Conservation (phyloP, 805 yeast species). For the Lipomyces spencermartinsiae region DNA sequence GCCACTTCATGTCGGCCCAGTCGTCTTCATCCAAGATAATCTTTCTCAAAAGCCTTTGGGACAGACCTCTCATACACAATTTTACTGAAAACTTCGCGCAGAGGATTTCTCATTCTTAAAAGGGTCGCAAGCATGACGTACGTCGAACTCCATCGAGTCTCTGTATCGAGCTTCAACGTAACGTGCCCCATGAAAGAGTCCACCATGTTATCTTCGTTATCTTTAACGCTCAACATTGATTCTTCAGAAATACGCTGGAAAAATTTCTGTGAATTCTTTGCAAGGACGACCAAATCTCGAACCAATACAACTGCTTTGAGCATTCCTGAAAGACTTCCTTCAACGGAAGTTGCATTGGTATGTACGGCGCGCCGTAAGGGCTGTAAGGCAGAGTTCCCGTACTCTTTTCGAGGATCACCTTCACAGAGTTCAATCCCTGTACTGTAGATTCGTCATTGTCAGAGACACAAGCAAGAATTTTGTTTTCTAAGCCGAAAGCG, state of each 20-base stretch:
- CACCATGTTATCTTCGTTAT: neutral
- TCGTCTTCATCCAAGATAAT: too few relatives aligned
- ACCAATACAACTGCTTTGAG: neutral
- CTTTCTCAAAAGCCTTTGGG: too few relatives aligned
- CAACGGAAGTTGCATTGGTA: conserved; percentile 7
- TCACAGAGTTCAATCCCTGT: too few relatives aligned
- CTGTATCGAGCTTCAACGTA: neutral
- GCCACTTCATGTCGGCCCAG: too few relatives aligned
- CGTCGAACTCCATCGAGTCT: neutral
- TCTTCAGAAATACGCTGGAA: neutral
- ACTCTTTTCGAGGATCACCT: too few relatives aligned
- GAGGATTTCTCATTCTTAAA: neutral
- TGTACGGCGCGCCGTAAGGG: neutral
- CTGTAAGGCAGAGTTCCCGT: too few relatives aligned
- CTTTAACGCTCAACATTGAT: too few relatives aligned
- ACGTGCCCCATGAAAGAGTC: neutral
- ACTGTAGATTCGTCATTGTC: too few relatives aligned
- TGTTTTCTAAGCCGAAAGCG: too few relatives aligned
- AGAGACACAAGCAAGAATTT: too few relatives aligned
- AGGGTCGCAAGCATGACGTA: neutral
- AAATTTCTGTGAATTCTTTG: neutral
- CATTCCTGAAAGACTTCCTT: conserved; percentile 2
- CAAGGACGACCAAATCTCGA: conserved; percentile 1
- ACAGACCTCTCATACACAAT: too few relatives aligned
- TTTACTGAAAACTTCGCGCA: neutral